Percentiles rank a stretch among this genome's conserved stretches.
Evolutionary conservation across 73 alveolate species (phyloP).

Genomic region (Symbiodinium natans): DNA sequence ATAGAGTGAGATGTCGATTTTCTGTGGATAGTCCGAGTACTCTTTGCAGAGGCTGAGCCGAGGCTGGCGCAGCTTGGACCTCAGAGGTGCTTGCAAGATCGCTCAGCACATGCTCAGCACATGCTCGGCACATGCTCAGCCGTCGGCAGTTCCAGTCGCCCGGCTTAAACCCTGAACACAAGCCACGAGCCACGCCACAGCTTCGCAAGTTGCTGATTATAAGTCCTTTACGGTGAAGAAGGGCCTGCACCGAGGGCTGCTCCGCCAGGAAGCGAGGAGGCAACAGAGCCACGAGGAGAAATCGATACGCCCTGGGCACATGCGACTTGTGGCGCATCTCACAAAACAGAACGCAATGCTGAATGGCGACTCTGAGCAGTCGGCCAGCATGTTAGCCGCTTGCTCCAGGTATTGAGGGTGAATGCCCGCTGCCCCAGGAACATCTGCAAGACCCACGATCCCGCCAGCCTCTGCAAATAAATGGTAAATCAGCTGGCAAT

Average conservation of each 20-base stretch:
- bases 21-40: too few relatives aligned
- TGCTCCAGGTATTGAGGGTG: background rate
- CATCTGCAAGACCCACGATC: background rate
- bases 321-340: background rate
- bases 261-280: background rate
- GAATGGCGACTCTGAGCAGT: too few relatives aligned
- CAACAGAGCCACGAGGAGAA: background rate
- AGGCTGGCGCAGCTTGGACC: slow-evolving; percentile 16
- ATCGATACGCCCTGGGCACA: background rate
- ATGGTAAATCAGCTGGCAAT: too few relatives aligned
- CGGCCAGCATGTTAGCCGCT: background rate
- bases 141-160: background rate
- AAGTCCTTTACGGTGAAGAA: too few relatives aligned
- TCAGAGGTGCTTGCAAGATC: background rate
- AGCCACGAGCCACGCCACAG: background rate
- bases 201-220: background rate
- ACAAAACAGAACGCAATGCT: too few relatives aligned
- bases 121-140: background rate
- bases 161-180: background rate
- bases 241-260: background rate
- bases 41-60: background rate
- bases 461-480: too few relatives aligned
- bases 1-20: too few relatives aligned
- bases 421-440: background rate
- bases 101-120: background rate